Conservation (phyloP, 2,329 filamentous ascomycete genomes). For the Atkinsonella hypoxylon region DNA sequence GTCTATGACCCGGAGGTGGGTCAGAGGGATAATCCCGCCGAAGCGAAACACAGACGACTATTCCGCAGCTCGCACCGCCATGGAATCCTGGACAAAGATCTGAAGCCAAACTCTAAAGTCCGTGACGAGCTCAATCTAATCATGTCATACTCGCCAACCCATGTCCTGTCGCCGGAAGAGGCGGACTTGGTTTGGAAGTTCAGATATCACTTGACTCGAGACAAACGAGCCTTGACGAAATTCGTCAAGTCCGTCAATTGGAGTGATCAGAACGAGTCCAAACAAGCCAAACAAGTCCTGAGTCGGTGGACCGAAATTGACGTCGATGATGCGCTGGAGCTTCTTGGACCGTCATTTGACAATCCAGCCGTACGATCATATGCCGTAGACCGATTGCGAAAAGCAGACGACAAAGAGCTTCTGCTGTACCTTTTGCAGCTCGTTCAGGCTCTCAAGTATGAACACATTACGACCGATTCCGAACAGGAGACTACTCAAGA, state of each 20-base stretch:
- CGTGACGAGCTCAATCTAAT: constrained; percentile 87
- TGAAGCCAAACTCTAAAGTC: constrained; percentile 93
- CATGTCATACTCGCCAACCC: constrained; percentile 84
- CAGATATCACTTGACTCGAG: constrained; percentile 81
- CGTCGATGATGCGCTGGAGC: constrained; percentile 87
- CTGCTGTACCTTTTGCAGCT: constrained; percentile 85
- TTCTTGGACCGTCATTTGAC: constrained; percentile 85
- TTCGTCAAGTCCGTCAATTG: constrained; percentile 97
- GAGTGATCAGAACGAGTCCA: constrained; percentile 72
- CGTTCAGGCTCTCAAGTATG: constrained; percentile 91
- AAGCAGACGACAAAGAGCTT: constrained; percentile 85
- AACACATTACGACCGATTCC: constrained; percentile 55
- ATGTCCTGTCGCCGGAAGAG: constrained; percentile 77
- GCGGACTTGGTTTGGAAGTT: constrained; percentile 98
- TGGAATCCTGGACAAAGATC: constrained; percentile 84
- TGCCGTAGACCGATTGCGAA: constrained; percentile 81
- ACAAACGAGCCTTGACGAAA: constrained; percentile 88
- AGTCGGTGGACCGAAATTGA: constrained; percentile 95
- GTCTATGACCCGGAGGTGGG: constrained; percentile 93
- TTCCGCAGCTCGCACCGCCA: constrained; percentile 85
- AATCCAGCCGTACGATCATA: constrained; percentile 82
- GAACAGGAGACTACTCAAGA: constrained; percentile 50
- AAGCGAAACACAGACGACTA: constrained; percentile 84
- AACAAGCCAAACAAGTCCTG: constrained; percentile 80
- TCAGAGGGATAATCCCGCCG: constrained; percentile 80